phyloP scores from a whole-genome alignment of 78 protist species.

The Bodo saltans region DNA sequence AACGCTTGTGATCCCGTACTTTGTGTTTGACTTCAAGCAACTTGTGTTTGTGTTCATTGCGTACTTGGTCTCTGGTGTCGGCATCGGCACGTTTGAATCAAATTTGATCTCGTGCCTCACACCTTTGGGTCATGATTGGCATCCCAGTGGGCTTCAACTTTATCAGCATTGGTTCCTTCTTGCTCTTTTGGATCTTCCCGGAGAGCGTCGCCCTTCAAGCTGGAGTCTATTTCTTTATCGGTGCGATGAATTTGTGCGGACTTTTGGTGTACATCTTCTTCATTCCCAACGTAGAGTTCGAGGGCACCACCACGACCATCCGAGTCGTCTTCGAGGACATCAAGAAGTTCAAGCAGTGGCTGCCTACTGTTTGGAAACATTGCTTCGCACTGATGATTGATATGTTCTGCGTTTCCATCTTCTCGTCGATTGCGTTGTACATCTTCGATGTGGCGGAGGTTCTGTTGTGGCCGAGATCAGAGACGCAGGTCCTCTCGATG shows the following conservation, averaged over 20 bases:
- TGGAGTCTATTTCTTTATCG: neutral
- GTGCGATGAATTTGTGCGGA: neutral
- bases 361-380: neutral
- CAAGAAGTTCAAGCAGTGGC: neutral
- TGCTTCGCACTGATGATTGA: neutral
- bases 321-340: neutral
- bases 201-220: neutral
- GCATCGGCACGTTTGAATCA: neutral
- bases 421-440: neutral
- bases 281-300: neutral
- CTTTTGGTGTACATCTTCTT: neutral
- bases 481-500: neutral
- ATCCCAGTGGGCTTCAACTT: neutral
- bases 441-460: neutral
- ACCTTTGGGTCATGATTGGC: neutral
- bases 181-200: neutral
- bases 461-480: neutral
- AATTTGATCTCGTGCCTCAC: neutral
- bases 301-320: neutral
- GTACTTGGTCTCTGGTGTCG: neutral
- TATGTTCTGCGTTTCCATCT: neutral
- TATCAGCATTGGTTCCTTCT: neutral
- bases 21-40: neutral
- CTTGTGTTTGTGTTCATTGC: neutral
- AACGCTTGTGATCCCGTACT: neutral